phyloP scores from a whole-genome alignment of 148 eudicot species.

The Drosera capensis region DNA sequence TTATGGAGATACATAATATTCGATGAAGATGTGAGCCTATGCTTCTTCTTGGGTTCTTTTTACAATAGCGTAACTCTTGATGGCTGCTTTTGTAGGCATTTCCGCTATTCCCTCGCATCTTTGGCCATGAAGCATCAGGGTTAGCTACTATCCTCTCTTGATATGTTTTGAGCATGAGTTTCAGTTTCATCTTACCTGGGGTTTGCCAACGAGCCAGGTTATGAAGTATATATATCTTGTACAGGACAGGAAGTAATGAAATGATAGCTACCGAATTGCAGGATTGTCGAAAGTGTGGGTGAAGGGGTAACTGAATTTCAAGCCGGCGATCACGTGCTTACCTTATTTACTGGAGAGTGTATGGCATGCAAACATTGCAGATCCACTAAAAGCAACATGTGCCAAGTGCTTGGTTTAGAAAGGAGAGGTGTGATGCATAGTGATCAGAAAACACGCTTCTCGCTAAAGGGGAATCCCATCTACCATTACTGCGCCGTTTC shows the following conservation, averaged over 20 bases:
- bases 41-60: background rate
- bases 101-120: conserved; percentile 69
- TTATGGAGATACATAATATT: no score
- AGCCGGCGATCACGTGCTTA: conserved; percentile 88
- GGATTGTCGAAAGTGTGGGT: conserved; percentile 93
- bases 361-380: conserved; percentile 72
- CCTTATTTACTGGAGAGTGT: conserved; percentile 89
- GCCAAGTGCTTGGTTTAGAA: conserved; percentile 80
- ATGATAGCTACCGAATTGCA: conserved; percentile 21
- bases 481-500: conserved; percentile 96
- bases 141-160: conserved; percentile 9
- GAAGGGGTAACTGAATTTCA: conserved; percentile 73
- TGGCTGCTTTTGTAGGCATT: conserved; percentile 41
- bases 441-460: conserved; percentile 83
- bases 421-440: conserved; percentile 91
- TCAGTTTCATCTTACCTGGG: background rate
- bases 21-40: no score
- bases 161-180: background rate
- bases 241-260: no score
- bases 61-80: background rate
- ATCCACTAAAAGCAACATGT: conserved; percentile 78
- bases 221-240: no score
- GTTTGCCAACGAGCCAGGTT: background rate
- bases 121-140: conserved; percentile 99
- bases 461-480: conserved; percentile 54